Evolutionary conservation across 2,329 filamentous ascomycete species (phyloP).

Genomic region (Fusarium chaquense): DNA sequence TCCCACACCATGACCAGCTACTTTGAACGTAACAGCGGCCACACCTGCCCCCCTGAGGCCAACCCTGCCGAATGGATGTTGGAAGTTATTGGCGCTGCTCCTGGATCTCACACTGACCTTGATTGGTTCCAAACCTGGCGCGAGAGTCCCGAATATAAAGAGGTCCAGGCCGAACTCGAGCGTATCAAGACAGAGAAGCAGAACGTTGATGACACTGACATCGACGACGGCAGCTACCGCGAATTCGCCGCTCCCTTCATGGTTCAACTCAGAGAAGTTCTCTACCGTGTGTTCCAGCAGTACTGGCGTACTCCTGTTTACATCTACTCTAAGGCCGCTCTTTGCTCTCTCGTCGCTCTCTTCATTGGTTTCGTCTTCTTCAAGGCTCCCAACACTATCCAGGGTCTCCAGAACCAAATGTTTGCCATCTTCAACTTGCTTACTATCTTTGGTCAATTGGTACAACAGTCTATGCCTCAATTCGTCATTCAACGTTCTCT

Average conservation of each 20-base stretch:
- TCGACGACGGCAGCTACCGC: constrained; percentile 65
- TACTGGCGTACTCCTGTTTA: constrained; percentile 93
- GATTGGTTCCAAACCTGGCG: constrained; percentile 75
- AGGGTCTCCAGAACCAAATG: constrained; percentile 87
- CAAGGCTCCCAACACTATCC: constrained; percentile 75
- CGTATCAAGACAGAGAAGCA: constrained; percentile 65
- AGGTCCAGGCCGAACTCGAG: constrained; percentile 68
- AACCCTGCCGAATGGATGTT: constrained; percentile 90
- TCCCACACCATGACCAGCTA: constrained; percentile 76
- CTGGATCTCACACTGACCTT: constrained; percentile 71
- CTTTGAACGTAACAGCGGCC: constrained; percentile 79
- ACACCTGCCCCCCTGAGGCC: constrained; percentile 72
- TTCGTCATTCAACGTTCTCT: constrained; percentile 85
- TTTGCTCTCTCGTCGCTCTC: constrained; percentile 74
- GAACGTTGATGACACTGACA: constrained; percentile 46
- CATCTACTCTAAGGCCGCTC: constrained; percentile 83
- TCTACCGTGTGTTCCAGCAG: constrained; percentile 84
- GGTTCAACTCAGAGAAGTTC: constrained; percentile 75
- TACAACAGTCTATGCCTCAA: constrained; percentile 86
- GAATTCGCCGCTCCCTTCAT: constrained; percentile 85
- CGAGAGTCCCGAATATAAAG: constrained; percentile 66
- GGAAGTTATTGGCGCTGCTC: constrained; percentile 71
- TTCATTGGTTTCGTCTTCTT: constrained; percentile 89
- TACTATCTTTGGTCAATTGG: constrained; percentile 83
- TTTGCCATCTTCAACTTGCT: constrained; percentile 87